Evolutionary conservation across 345 rosid genomes (phyloP), one percentile per base, ranked within the genome.

Genomic region (Euphorbia lathyris): DNA sequence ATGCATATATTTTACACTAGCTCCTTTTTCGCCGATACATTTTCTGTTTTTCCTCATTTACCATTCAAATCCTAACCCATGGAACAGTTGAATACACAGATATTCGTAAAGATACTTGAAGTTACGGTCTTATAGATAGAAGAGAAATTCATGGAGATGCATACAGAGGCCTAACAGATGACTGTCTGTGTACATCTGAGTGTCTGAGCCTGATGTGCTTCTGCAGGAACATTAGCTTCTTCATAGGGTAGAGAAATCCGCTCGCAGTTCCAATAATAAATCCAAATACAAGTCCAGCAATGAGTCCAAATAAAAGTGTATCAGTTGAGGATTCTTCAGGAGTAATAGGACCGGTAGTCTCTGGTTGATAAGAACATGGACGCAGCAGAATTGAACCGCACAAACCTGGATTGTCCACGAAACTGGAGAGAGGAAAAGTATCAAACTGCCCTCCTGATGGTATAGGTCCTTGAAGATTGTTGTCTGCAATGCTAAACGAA

Each of bases 381-480:
- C 8, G 43, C 43, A 7, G 42, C 36, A 50, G 2, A 5, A n/a
- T n/a, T 50, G 53, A 14, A 63, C 66, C 53, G 17, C 53, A 63
- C 20, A 63, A 43, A 23, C 67, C 55, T 23, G 67, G 55, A 16
- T 64, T 64, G 36, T 32, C 67, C 22, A 26, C 12, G 30, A 64
- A 64, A 27, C 67, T 45, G 12, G 67, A 43, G 6, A 23, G 2
- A 25, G 67, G 55, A 43, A 64, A 43, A 25, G 67, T 43, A n/a
- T 42, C 67, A 25, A 94, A 94, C 83, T 94, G 98, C 56, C 86
- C 86, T 16, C 98, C 97, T 57, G 86, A 72, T 26, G 98, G 98
- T 63, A 94, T 64, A 19, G 83, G 79, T 45, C 98, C 98, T 67
- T 82, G 83, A 61, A 91, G 96, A 74, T 57, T 69, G 72, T 94